Percentiles rank a stretch among this genome's conserved stretches.
Evolutionary conservation across 495 filamentous ascomycete species (phyloP).

Genomic region (Penicillium ochrochloron): DNA sequence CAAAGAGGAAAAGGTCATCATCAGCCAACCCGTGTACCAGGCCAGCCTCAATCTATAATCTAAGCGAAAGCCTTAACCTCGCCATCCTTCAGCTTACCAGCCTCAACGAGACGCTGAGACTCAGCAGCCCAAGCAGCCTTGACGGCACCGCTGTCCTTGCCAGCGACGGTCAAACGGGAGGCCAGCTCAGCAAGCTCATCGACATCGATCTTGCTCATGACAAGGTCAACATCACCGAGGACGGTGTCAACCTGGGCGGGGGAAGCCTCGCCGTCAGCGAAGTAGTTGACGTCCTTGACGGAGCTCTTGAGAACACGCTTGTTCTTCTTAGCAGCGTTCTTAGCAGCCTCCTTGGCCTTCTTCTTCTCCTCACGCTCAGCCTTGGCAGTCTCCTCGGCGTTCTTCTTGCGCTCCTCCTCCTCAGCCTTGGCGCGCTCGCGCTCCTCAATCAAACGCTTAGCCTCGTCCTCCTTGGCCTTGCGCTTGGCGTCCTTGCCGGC

Average conservation of each 20-base stretch:
- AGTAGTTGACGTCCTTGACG: conserved; percentile 97
- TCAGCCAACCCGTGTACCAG: neutral
- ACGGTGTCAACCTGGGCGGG: conserved; percentile 78
- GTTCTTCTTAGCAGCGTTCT: conserved; percentile 99
- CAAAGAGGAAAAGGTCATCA: conserved; percentile 4
- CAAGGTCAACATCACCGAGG: conserved; percentile 83
- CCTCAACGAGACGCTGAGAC: conserved; percentile 71
- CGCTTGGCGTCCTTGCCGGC: conserved; percentile 94
- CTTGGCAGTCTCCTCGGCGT: conserved; percentile 85
- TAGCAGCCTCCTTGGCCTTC: conserved; percentile 96
- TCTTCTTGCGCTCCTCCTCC: conserved; percentile 74
- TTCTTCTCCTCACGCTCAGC: conserved; percentile 79
- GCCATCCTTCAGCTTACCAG: conserved; percentile 82
- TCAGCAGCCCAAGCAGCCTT: conserved; percentile 73
- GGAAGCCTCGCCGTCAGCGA: conserved; percentile 64
- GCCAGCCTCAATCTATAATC: conserved; percentile 12
- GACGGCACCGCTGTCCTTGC: conserved; percentile 60
- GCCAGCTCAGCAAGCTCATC: conserved; percentile 85
- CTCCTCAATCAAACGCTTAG: conserved; percentile 81
- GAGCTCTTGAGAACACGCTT: conserved; percentile 89
- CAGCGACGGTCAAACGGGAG: conserved; percentile 66
- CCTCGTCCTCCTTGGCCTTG: conserved; percentile 87
- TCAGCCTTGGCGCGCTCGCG: conserved; percentile 76
- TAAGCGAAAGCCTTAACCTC: conserved; percentile 64
- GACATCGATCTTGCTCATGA: conserved; percentile 84